Base-by-base conservation (phyloP, 768 basidiomycete genomes). In the Grammothele lineata region DNA sequence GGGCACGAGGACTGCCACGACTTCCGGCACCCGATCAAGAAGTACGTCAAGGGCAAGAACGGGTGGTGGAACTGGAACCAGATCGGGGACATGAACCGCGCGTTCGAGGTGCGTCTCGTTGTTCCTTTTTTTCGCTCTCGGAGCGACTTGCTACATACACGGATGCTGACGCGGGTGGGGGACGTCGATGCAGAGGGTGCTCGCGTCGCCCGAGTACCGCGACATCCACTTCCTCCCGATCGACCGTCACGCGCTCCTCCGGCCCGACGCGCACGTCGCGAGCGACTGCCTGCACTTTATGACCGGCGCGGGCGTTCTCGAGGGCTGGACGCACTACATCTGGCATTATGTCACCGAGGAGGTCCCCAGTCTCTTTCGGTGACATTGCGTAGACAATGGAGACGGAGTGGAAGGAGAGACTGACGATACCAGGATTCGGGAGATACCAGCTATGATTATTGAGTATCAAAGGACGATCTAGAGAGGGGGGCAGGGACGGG, bases 1-100 rank as follows among this genome's bases (percentile, higher is more conserved):
- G 84, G 84, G 3, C 81, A 85, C 53, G 82, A 85, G 48, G 70
- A 80, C 45, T 85, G 84, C 51, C 81, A 80, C 52, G 52, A 70
- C n/a, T 53, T 60, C 41, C 61, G 63, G 19, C 47, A 68, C 49
- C 78, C 80, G 15, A 76, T 72, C 74, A 58, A 46, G 27, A 65
- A 68, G 50, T 68, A 78, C 17, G 53, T 66, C 49, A 73, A 74
- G 2, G 74, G 69, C 47, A 47, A 52, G 32, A 70, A 69, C 67
- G 67, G 70, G 24, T 80, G 74, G 73, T 85, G 76, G 57, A 85
- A 86, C 57, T 85, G 84, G 84, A 73, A 68, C 0, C 71, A 74
- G 64, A 83, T 86, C 40, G 59, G 66, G 60, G 69, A 72, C 48
- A 78, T 76, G 48, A 85, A 86, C 50, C 57, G 63, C n/a, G 61